These are phyloP conservation scores for Exophiala sp. DNA, from an alignment of 2,329 filamentous ascomycete species.

Conservation along the genomic window DNA sequence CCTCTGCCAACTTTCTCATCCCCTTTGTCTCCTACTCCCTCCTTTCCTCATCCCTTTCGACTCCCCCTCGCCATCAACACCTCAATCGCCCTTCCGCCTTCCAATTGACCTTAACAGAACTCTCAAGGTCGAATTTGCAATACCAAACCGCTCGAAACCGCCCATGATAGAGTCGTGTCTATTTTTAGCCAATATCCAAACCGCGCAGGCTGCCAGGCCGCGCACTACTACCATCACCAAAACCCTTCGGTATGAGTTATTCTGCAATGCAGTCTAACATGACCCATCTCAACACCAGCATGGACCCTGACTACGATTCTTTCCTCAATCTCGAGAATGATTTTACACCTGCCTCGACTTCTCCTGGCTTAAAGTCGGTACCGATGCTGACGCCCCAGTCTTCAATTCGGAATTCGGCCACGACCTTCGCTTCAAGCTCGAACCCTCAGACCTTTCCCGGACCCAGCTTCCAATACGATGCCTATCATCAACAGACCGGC, in stretches of 20 bases:
- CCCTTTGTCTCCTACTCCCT: not conserved
- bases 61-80: not conserved
- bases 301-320: slow-evolving; percentile 43
- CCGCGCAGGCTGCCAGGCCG: slow-evolving; percentile 16
- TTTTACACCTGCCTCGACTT: slow-evolving; percentile 33
- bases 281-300: slow-evolving; percentile 32
- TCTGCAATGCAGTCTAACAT: slow-evolving; percentile 18
- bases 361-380: slow-evolving; percentile 33
- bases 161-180: slow-evolving; percentile 7
- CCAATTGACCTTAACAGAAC: too few relatives aligned
- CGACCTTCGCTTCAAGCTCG: slow-evolving; percentile 36
- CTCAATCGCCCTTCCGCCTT: not conserved
- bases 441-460: slow-evolving; percentile 60
- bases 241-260: slow-evolving; percentile 6
- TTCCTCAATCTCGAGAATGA: slow-evolving; percentile 44
- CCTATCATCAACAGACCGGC: slow-evolving; percentile 92
- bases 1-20: not conserved
- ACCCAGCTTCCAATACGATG: slow-evolving; percentile 90
- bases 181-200: slow-evolving; percentile 19
- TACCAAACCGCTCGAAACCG: not conserved
- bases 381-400: slow-evolving; percentile 35
- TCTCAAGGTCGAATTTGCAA: not conserved
- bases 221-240: slow-evolving; percentile 12
- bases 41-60: not conserved
- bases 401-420: slow-evolving; percentile 36